A percentile compares a stretch with the other conserved stretches of the same genome.
phyloP scores from a whole-genome alignment of 2,329 filamentous ascomycete species.

The Bipolaris cookei region DNA sequence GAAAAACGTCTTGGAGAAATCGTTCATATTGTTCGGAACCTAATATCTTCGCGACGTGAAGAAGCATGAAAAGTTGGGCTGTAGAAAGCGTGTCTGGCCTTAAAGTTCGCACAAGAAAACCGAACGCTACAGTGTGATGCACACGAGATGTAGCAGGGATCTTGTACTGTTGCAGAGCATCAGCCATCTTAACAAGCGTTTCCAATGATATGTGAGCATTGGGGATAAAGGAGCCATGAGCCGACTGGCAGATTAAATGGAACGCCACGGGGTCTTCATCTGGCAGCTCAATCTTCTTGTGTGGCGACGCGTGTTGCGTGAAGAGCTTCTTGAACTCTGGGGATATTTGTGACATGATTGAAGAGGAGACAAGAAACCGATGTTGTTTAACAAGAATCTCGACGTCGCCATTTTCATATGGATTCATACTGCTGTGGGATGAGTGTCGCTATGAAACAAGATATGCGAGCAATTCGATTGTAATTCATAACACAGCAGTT shows the following conservation, averaged over 20 bases:
- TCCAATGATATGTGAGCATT: constrained; percentile 14
- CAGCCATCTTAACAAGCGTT: constrained; percentile 10
- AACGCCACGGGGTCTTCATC: constrained; percentile 12
- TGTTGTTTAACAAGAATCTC: constrained; percentile 1
- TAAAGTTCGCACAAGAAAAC: constrained; percentile 10
- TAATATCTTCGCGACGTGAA: constrained; percentile 7
- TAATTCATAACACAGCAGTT: no score
- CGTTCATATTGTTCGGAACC: no score
- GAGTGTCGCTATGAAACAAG: no score
- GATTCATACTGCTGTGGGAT: constrained; percentile 2
- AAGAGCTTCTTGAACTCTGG: constrained; percentile 15
- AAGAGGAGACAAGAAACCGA: constrained; percentile 10
- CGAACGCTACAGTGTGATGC: constrained; percentile 4
- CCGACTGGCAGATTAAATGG: constrained; percentile 12
- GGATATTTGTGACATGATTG: constrained; percentile 6
- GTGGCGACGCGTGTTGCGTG: not conserved
- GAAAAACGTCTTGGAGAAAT: no score
- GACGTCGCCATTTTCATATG: constrained; percentile 4
- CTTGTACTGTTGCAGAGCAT: constrained; percentile 10
- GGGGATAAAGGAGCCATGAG: constrained; percentile 15
- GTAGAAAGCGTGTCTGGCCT: constrained; percentile 12
- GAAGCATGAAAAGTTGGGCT: constrained; percentile 6
- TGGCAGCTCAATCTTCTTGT: constrained; percentile 4
- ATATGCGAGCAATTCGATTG: no score
- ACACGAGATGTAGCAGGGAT: constrained; percentile 6